phyloP scores from a whole-genome alignment of 345 rosid species.

The Euphorbia pulcherrima region DNA sequence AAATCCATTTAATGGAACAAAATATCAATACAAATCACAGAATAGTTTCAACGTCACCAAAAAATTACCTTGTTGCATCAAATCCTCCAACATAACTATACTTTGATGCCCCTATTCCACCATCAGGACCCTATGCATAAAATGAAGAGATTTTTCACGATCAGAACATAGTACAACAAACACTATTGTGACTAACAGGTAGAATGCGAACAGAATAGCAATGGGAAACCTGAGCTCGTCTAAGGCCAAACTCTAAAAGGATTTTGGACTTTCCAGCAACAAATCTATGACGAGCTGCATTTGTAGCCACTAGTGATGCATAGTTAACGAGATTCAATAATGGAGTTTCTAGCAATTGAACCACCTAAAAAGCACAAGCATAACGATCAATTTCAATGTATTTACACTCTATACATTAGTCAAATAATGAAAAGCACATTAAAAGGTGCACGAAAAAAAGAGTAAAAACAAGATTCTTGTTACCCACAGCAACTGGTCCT shows the following conservation, averaged over 20 bases:
- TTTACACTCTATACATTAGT: neutral
- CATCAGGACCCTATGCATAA: conserved; percentile 84
- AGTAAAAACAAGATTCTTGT: conserved; percentile 10
- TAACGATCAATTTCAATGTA: neutral
- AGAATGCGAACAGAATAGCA: neutral
- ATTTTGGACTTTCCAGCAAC: conserved; percentile 84
- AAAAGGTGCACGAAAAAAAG: neutral
- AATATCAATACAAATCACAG: neutral
- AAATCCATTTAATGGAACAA: neutral
- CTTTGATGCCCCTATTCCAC: conserved; percentile 83
- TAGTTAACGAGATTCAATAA: conserved; percentile 76
- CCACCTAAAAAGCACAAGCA: conserved; percentile 49
- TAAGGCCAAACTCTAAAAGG: conserved; percentile 87
- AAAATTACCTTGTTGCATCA: conserved; percentile 82
- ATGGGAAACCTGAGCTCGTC: conserved; percentile 84
- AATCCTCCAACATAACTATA: conserved; percentile 96
- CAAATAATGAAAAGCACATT: neutral
- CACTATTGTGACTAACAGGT: conserved; percentile 4
- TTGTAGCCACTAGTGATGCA: conserved; percentile 89
- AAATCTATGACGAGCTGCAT: conserved; percentile 94
- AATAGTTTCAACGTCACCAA: too few relatives aligned
- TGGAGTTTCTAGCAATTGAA: conserved; percentile 94
- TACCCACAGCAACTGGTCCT: conserved; percentile 94
- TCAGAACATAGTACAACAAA: conserved; percentile 3
- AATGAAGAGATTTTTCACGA: conserved; percentile 17